Evolutionary conservation across 1,284 basidiomycete species (phyloP), one percentile per base, ranked within the genome.

Genomic region (Ceratobasidium papillatum): DNA sequence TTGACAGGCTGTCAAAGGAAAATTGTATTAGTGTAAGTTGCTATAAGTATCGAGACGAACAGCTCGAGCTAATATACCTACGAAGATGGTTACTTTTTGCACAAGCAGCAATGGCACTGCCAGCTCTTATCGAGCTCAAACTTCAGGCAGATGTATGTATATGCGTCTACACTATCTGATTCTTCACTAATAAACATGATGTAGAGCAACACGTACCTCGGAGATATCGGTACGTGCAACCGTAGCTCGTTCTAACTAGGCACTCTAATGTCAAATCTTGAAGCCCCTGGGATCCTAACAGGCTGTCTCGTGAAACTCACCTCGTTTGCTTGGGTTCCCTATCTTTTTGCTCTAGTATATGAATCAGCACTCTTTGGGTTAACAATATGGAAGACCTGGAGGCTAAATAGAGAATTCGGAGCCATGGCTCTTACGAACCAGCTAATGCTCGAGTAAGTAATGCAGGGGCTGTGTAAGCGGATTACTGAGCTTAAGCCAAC

Each of bases 101-200:
- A 5, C 54, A 56, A 56, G 17, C 12, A 27, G 30, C 11, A 3
- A 25, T 56, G 22, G 27, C 32, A 3, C 9, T 56, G 32, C 54
- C 27, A 11, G 54, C 54, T 56, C 27, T 54, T 17, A 25, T 66
- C 11, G 47, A 36, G 32, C 4, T 54, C 32, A 51, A 66, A 14
- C 19, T 36, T n/a, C 49, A 66, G 25, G 64, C 64, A 52, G 49
- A 66, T 41, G 64, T 66, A 36, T 38, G 64, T 54, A 65, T 52
- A 64, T 49, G 62, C 62, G 62, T 3, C 19, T 47, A 64, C 8
- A 27, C 7, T 14, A 30, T 14, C 3, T 30, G 27, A 30, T 34
- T 56, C 27, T 25, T 34, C 4, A 32, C 30, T 49, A 27, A 5
- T 64, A 32, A 14, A 32, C 25, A 11, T 19, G 25, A 30, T 34